A percentile compares a stretch with the other conserved stretches of the same genome.
These are phyloP conservation scores for Dioszegia hungarica DNA, from an alignment of 768 basidiomycete genomes.

Conservation along the genomic window DNA sequence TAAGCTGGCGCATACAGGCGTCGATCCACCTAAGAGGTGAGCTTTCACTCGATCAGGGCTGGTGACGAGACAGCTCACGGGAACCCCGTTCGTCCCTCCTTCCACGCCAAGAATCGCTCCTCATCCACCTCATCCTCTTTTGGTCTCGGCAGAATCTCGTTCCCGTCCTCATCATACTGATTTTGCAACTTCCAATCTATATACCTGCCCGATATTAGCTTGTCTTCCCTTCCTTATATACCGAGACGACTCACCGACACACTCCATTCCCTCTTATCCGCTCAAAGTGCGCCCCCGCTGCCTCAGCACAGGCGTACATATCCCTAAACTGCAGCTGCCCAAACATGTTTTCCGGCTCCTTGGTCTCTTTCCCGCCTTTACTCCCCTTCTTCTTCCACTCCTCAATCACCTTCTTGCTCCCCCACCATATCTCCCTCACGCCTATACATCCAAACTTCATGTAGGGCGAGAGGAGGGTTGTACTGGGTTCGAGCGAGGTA, in stretches of 20 bases:
- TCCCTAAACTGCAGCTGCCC: conserved; percentile 48
- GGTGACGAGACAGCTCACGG: conserved; percentile 36
- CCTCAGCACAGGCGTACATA: conserved; percentile 50
- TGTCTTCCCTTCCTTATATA: not conserved
- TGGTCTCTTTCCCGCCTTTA: conserved; percentile 35
- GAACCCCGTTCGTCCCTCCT: conserved; percentile 48
- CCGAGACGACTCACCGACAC: conserved; percentile 29
- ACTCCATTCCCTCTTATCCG: conserved; percentile 47
- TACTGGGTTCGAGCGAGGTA: conserved; percentile 45
- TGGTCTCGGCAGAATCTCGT: conserved; percentile 43
- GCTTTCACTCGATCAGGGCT: not conserved
- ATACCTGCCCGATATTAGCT: conserved; percentile 22
- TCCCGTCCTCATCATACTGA: conserved; percentile 44
- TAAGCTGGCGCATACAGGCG: conserved; percentile 49
- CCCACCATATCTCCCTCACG: conserved; percentile 49
- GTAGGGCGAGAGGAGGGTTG: conserved; percentile 45
- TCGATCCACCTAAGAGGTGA: conserved; percentile 47
- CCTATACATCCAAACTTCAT: conserved; percentile 50
- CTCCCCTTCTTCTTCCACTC: conserved; percentile 24
- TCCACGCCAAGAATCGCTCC: conserved; percentile 42
- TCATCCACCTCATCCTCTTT: conserved; percentile 33
- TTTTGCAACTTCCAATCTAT: conserved; percentile 49
- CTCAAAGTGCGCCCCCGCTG: conserved; percentile 44
- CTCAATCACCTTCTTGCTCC: conserved; percentile 37
- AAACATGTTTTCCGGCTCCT: conserved; percentile 49